Evolutionary conservation across 352 stramenopile species (phyloP), one percentile per base, ranked within the genome.

Genomic region (Globisporangium sylvaticum): DNA sequence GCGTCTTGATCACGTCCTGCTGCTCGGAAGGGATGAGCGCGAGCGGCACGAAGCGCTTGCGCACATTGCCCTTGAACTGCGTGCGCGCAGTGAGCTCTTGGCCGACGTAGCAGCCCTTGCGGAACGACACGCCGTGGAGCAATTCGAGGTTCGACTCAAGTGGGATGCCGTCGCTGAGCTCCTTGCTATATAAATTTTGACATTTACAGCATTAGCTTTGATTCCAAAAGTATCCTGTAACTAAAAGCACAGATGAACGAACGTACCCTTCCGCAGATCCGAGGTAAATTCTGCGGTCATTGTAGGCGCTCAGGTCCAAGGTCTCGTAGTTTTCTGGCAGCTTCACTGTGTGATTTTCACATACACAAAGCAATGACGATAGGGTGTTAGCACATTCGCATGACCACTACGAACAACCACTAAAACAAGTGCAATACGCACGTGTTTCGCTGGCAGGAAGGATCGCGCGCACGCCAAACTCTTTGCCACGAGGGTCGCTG

Each of bases 61-160:
- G 84, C 12, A 96, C 85, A 67, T 88, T 94, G 48, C 87, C 88
- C 68, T 96, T 96, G 71, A 97, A 98, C 64, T 98, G 92, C 42
- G 95, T 98, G 34, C 95, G 80, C 27, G 95, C 95, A 1, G 91
- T 97, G 31, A 98, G 83, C 69, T 98, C 95, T 77, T 98, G 95
- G 2, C 95, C 95, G 18, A 98, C 80, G 71, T 98, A 98, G 82
- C 95, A 98, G 7, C 95, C 95, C 74, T 98, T 98, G 44, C 80
- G 77, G 74, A 98, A 98, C 15, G 80, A 94, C 37, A 98, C 88
- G 34, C 88, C 91, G 55, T 87, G 76, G 39, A 98, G 71, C 37
- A 97, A 77, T 48, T 98, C 95, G 2, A 98, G 72, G 62, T 98
- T 98, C 55, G 79, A 94, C 69, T 98, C 94, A 0, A 98, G 80